Evolutionary conservation across 2,329 filamentous ascomycete species (phyloP).

Genomic region (Cladophialophora carrionii): DNA sequence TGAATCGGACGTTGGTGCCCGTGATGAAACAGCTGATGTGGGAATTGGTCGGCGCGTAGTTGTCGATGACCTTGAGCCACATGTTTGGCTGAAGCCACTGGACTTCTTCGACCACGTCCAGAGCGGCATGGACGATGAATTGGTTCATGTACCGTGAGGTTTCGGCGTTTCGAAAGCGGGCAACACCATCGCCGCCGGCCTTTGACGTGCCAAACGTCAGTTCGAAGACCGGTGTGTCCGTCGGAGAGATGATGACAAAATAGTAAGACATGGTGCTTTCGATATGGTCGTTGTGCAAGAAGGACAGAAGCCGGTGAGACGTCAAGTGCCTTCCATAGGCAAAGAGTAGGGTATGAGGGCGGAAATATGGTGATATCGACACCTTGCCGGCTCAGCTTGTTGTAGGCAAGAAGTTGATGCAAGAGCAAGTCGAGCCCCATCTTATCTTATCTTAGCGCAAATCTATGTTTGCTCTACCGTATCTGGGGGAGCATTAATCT

Average conservation of each 20-base stretch:
- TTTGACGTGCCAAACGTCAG: constrained; percentile 97
- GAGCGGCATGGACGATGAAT: constrained; percentile 90
- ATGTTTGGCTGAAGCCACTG: constrained; percentile 89
- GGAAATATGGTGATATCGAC: not conserved
- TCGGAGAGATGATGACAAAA: constrained; percentile 93
- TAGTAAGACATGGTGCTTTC: constrained; percentile 82
- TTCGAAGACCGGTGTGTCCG: constrained; percentile 95
- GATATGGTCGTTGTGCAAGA: not conserved
- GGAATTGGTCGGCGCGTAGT: constrained; percentile 80
- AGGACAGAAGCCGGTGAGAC: not conserved
- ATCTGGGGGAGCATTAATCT: not conserved
- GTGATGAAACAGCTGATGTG: constrained; percentile 96
- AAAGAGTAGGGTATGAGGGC: not conserved
- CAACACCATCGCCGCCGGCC: constrained; percentile 87
- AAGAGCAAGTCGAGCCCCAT: not conserved
- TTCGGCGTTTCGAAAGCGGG: constrained; percentile 74
- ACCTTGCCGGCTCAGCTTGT: not conserved
- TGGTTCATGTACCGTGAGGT: constrained; percentile 93
- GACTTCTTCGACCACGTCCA: constrained; percentile 94
- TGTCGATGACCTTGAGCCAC: constrained; percentile 96
- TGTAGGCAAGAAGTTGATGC: not conserved
- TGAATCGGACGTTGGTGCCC: constrained; percentile 87
- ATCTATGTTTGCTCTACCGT: not conserved
- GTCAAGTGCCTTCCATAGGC: not conserved
- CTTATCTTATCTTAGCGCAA: not conserved